These are phyloP conservation scores for Malus hybrid DNA, from an alignment of 331 rosid species.

Conservation along the genomic window DNA sequence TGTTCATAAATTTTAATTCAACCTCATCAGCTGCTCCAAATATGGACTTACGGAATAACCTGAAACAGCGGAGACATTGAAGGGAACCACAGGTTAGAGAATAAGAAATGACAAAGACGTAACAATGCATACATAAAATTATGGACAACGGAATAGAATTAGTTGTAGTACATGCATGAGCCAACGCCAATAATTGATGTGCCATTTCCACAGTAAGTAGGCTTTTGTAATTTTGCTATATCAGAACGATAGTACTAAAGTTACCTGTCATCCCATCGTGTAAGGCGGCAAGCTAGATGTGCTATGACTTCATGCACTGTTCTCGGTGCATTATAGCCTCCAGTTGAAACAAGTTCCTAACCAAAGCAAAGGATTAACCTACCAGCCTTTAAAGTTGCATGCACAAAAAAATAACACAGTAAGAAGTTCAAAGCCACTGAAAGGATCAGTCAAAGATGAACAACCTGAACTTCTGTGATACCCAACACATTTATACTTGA, in stretches of 20 bases:
- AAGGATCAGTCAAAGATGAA: conserved; percentile 8
- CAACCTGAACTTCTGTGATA: conserved; percentile 89
- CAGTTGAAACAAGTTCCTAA: conserved; percentile 70
- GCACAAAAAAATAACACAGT: conserved; percentile 1
- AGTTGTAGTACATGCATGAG: no score
- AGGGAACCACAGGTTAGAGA: no score
- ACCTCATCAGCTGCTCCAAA: conserved; percentile 86
- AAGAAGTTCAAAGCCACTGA: not conserved
- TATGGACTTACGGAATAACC: conserved; percentile 74
- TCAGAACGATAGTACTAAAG: not conserved
- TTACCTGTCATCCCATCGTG: conserved; percentile 93
- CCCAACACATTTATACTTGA: conserved; percentile 64
- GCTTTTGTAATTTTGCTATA: not conserved
- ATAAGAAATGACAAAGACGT: no score
- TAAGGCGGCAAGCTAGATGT: conserved; percentile 56
- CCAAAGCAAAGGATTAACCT: conserved; percentile 12
- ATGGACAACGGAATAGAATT: no score
- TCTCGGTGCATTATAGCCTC: conserved; percentile 63
- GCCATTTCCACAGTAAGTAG: no score
- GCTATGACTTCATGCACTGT: conserved; percentile 80
- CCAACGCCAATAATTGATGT: no score
- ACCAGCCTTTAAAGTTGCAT: not conserved
- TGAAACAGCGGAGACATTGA: conserved; percentile 7
- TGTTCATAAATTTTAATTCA: conserved; percentile 87
- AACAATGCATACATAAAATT: no score